Conservation (phyloP, 2,329 filamentous ascomycete genomes). For the Juglanconis sp. region DNA sequence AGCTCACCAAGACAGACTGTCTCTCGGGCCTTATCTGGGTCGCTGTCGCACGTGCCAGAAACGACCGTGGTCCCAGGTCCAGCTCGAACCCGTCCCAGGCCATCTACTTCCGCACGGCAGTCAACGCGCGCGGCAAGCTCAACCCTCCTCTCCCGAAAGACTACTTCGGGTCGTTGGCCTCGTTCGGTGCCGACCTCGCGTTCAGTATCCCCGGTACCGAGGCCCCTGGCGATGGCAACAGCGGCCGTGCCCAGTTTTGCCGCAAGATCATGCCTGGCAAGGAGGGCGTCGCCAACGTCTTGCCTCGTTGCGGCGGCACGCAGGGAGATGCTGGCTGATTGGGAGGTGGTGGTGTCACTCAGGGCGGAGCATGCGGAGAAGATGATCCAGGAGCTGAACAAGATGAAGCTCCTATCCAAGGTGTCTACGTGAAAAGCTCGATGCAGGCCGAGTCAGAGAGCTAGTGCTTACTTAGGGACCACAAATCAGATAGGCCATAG, state of each 20-base stretch:
- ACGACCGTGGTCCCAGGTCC: no score
- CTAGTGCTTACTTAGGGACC: no score
- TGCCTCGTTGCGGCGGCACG: neutral
- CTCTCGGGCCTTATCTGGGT: no score
- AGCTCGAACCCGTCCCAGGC: no score
- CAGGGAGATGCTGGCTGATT: neutral
- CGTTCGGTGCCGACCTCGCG: neutral
- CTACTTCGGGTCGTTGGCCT: neutral
- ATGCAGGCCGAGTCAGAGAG: no score
- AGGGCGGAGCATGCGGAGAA: neutral
- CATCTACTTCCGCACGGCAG: no score
- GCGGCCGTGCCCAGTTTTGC: neutral
- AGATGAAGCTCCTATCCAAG: neutral
- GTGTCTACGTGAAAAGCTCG: no score
- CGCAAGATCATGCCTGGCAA: neutral
- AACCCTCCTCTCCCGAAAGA: no score
- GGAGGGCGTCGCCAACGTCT: neutral
- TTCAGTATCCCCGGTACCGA: neutral
- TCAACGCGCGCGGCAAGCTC: no score
- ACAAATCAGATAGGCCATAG: no score
- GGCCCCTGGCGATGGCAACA: neutral
- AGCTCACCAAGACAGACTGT: no score
- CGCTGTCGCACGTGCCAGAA: no score
- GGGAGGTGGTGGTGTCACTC: neutral
- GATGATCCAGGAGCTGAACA: neutral